Conservation (phyloP, 225 moss, liverwort and hornwort genomes). For the Straminergon stramineum region DNA sequence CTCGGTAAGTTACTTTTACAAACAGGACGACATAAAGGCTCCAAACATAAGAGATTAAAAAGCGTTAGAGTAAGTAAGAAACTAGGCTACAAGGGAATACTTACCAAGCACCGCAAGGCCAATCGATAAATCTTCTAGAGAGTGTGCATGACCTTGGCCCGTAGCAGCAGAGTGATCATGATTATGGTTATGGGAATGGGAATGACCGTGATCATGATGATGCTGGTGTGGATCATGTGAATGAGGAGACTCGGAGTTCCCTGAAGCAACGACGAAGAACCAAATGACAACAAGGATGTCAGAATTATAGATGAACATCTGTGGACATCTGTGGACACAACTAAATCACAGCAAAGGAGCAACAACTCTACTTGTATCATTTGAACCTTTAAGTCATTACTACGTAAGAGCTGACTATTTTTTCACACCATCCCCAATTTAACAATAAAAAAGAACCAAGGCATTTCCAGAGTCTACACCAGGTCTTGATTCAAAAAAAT, state of each 20-base stretch:
- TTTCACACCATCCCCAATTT: background rate
- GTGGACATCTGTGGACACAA: background rate
- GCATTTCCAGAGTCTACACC: background rate
- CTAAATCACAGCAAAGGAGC: background rate
- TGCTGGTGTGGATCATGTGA: slow-evolving; percentile 42
- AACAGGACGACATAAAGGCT: background rate
- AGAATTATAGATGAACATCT: background rate
- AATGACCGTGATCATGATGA: slow-evolving; percentile 28
- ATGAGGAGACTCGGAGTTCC: slow-evolving; percentile 37
- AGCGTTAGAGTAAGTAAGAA: background rate
- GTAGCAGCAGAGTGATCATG: slow-evolving; percentile 30
- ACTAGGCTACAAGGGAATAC: background rate
- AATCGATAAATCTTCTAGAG: slow-evolving; percentile 65
- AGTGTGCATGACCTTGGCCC: slow-evolving; percentile 64
- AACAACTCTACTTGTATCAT: background rate
- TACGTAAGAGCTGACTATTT: background rate
- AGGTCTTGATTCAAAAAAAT: background rate
- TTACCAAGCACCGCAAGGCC: slow-evolving; percentile 81
- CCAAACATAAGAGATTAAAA: background rate
- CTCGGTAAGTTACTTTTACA: background rate
- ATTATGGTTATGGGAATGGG: slow-evolving; percentile 20
- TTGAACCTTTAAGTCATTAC: background rate
- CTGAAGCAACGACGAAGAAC: slow-evolving; percentile 11
- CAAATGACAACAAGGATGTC: background rate
- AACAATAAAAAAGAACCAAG: background rate